Percentiles rank a stretch among this genome's conserved stretches.
phyloP scores from a whole-genome alignment of 805 yeast species.

The Brettanomyces custersianus region DNA sequence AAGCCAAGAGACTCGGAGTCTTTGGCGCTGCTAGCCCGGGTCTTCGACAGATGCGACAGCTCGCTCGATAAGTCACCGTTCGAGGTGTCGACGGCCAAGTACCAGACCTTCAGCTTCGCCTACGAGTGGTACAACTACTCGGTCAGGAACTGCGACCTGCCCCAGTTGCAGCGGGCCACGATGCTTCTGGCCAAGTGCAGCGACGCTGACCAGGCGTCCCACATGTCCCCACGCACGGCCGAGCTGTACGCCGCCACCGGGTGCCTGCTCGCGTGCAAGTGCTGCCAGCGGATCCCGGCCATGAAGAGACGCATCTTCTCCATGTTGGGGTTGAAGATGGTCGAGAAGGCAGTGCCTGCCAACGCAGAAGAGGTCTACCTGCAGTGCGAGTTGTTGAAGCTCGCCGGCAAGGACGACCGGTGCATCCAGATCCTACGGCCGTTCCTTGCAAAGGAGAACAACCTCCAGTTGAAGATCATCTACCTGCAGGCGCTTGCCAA shows the following conservation, averaged over 20 bases:
- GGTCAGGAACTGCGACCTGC: constrained; percentile 36
- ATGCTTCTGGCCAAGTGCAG: constrained; percentile 30
- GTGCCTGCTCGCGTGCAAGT: constrained; percentile 31
- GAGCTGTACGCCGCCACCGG: constrained; percentile 51
- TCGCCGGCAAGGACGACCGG: constrained; percentile 26
- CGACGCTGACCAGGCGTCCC: constrained; percentile 1
- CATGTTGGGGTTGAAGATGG: constrained; percentile 47
- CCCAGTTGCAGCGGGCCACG: constrained; percentile 46
- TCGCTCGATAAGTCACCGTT: constrained; percentile 36
- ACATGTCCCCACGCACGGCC: constrained; percentile 25
- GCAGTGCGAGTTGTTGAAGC: constrained; percentile 39
- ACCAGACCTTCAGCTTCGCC: constrained; percentile 39
- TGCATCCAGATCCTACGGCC: constrained; percentile 23
- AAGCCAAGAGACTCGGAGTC: constrained; percentile 49
- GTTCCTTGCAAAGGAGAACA: constrained; percentile 32
- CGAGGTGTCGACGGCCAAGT: constrained; percentile 50
- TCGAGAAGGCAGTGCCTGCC: constrained; percentile 43
- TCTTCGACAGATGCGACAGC: constrained; percentile 32
- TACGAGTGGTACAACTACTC: constrained; percentile 52
- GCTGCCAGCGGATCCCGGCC: constrained; percentile 26
- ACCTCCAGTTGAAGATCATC: constrained; percentile 55
- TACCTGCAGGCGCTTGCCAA: constrained; percentile 39
- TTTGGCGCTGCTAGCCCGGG: constrained; percentile 35
- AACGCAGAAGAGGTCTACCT: constrained; percentile 62
- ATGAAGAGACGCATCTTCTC: constrained; percentile 48